Evolutionary conservation across 83 land plant species (phyloP).

Genomic region (Thuja plicata): DNA sequence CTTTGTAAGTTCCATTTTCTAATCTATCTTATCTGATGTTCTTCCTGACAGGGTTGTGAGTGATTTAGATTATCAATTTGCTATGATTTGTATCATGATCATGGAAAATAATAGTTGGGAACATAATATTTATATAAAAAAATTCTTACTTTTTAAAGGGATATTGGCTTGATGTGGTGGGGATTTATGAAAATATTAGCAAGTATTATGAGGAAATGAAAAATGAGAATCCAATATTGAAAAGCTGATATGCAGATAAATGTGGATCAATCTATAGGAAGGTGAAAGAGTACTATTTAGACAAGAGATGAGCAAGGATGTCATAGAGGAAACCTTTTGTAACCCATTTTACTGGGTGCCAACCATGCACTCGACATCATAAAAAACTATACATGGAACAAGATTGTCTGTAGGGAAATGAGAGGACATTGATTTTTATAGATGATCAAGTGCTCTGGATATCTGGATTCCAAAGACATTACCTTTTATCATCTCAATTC

Average conservation of each 20-base stretch:
- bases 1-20: no score
- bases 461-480: constrained; percentile 16
- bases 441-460: constrained; percentile 28
- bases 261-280: not conserved
- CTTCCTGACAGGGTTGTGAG: constrained; percentile 14
- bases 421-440: constrained; percentile 22
- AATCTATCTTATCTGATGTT: constrained; percentile 15
- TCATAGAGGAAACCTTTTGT: no score
- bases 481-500: no score
- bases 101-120: constrained; percentile 22
- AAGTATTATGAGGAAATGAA: not conserved
- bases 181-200: not conserved
- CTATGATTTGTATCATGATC: constrained; percentile 28
- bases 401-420: constrained; percentile 21
- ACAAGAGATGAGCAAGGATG: not conserved
- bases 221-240: no score
- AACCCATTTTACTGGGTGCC: constrained; percentile 32
- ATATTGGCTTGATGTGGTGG: constrained; percentile 26
- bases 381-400: constrained; percentile 14
- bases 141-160: constrained; percentile 23
- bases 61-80: constrained; percentile 30
- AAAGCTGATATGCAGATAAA: constrained; percentile 7
- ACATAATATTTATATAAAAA: constrained; percentile 25
- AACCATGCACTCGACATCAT: constrained; percentile 23
- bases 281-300: not conserved